phyloP scores from a whole-genome alignment of 495 filamentous ascomycete genomes.

The Collariella sp. region DNA sequence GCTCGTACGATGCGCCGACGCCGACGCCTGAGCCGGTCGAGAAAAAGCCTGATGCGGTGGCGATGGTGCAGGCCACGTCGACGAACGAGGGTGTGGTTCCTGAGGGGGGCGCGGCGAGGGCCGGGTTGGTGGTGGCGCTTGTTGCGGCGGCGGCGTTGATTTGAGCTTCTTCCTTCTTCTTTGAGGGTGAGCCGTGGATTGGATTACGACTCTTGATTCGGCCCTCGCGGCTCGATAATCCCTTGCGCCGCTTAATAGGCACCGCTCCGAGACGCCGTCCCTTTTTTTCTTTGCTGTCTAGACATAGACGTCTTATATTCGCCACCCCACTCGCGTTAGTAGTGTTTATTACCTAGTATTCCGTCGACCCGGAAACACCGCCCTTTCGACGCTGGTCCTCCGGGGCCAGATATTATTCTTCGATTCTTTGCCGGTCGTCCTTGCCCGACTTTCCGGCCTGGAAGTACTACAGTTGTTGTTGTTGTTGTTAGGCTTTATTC shows the following conservation, averaged over 20 bases:
- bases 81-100: conserved; percentile 33
- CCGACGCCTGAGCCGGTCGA: conserved; percentile 5
- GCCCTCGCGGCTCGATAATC: too few relatives aligned
- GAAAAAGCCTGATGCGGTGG: not conserved
- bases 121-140: conserved; percentile 40
- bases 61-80: conserved; percentile 12
- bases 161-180: conserved; percentile 11
- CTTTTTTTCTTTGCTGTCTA: not conserved
- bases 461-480: too few relatives aligned
- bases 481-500: conserved; percentile 1
- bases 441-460: not conserved
- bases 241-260: too few relatives aligned
- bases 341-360: not conserved
- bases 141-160: conserved; percentile 39
- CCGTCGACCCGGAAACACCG: not conserved
- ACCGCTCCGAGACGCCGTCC: too few relatives aligned
- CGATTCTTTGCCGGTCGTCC: conserved; percentile 4
- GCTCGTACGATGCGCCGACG: not conserved
- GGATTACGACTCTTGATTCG: not conserved
- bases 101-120: conserved; percentile 35
- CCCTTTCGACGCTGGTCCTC: not conserved
- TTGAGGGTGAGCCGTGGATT: too few relatives aligned
- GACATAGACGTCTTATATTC: not conserved
- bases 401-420: not conserved
- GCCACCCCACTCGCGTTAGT: not conserved